A percentile compares a stretch with the other conserved stretches of the same genome.
Conservation (phyloP, 2,329 filamentous ascomycete species). For the Nemania diffusa region DNA sequence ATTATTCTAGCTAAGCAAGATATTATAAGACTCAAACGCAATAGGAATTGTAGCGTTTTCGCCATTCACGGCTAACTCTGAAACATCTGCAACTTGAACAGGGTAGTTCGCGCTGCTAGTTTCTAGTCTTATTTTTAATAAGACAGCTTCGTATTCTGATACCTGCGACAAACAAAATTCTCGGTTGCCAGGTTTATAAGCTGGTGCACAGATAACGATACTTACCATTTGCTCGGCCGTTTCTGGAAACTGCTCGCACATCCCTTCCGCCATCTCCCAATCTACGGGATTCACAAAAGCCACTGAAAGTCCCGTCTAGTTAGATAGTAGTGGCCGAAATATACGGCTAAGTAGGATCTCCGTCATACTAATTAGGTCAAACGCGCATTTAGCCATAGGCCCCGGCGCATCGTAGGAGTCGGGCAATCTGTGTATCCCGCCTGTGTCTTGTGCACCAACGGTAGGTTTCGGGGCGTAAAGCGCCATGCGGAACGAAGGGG, state of each 20-base stretch:
- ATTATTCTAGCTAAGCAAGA: too few species aligned
- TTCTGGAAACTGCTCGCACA: not conserved
- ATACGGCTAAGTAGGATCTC: not conserved
- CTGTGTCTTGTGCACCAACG: not conserved
- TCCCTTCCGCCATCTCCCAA: not conserved
- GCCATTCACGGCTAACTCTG: conserved; percentile 4
- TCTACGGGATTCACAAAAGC: not conserved
- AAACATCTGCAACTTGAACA: not conserved
- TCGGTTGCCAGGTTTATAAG: too few species aligned
- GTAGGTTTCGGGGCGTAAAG: not conserved
- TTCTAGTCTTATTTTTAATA: not conserved
- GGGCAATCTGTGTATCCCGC: not conserved
- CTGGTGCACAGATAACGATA: not conserved
- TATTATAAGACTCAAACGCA: too few species aligned
- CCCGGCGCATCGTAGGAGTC: not conserved
- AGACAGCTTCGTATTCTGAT: not conserved
- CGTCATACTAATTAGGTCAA: not conserved
- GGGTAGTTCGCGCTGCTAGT: conserved; percentile 3
- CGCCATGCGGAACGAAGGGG: not conserved
- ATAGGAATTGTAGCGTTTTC: not conserved
- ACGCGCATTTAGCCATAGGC: not conserved
- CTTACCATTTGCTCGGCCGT: not conserved
- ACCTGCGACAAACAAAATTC: too few species aligned
- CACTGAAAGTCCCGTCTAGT: not conserved
- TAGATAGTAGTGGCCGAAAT: too few species aligned